These are phyloP conservation scores for Apocynum venetum DNA, from an alignment of 257 asterid genomes.

Conservation along the genomic window DNA sequence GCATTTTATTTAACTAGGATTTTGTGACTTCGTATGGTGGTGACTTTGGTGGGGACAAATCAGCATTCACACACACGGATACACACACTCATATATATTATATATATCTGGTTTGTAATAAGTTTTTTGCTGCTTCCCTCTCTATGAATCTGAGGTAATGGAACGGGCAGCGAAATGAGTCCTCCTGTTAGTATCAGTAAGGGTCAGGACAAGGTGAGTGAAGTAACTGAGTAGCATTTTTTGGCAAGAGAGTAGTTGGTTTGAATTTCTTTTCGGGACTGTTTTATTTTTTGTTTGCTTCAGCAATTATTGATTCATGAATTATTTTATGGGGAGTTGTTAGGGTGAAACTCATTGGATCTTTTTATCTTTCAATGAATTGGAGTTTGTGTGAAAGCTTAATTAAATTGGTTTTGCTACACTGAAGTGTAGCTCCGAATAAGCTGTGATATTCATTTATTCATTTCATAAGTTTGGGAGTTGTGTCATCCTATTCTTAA, in stretches of 20 bases:
- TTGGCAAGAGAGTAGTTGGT: too few relatives aligned
- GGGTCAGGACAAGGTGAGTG: neutral
- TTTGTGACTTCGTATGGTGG: neutral
- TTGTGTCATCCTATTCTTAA: too few relatives aligned
- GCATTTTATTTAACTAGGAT: neutral
- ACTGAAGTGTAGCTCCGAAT: neutral
- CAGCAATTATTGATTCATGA: neutral
- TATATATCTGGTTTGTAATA: neutral
- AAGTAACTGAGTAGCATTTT: neutral
- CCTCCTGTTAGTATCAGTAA: too few relatives aligned
- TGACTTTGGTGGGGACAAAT: neutral
- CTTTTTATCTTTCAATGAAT: constrained; percentile 11
- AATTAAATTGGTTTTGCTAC: neutral
- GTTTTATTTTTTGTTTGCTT: too few relatives aligned
- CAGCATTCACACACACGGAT: neutral
- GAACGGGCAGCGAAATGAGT: neutral
- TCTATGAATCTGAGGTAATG: neutral
- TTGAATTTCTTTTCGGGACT: too few relatives aligned
- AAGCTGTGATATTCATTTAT: neutral
- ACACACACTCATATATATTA: too few relatives aligned
- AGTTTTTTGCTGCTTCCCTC: neutral
- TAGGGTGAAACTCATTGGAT: neutral
- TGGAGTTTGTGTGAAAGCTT: constrained; percentile 2
- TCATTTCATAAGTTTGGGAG: neutral
- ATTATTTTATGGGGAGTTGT: neutral